Evolutionary conservation across 1,284 basidiomycete genomes (phyloP).

Genomic region (Fistulinella cinereoalba): DNA sequence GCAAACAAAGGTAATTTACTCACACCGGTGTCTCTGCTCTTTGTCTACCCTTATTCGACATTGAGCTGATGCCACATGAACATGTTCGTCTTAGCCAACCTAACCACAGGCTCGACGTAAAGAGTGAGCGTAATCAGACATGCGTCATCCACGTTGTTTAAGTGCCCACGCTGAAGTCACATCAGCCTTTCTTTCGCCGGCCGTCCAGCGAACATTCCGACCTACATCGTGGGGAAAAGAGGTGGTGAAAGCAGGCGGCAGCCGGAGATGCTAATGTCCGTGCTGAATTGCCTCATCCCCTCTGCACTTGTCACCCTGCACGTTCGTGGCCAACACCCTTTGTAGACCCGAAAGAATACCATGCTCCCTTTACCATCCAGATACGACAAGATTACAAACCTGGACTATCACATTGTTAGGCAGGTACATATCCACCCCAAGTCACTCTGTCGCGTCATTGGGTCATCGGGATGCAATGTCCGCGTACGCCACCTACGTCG

Average conservation of each 20-base stretch:
- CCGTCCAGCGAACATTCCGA: neutral
- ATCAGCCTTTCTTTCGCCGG: neutral
- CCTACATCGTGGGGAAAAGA: constrained; percentile 3
- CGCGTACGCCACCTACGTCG: neutral
- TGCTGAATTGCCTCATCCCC: neutral
- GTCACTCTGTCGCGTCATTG: neutral
- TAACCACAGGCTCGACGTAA: no score
- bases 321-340: neutral
- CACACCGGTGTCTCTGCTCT: no score
- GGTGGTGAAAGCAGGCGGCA: no score
- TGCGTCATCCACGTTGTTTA: constrained; percentile 14
- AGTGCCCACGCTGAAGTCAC: constrained; percentile 11
- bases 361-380: no score
- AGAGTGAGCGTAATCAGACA: no score
- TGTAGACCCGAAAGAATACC: neutral
- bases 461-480: neutral
- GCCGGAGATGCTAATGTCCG: neutral
- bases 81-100: no score
- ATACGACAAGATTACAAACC: no score
- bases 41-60: no score
- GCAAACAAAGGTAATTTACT: no score
- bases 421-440: neutral
- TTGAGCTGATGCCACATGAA: no score
- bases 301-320: constrained; percentile 8
- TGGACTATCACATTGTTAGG: no score